Conservation (phyloP, 2,329 filamentous ascomycete species). For the Aspergillus fructus region DNA sequence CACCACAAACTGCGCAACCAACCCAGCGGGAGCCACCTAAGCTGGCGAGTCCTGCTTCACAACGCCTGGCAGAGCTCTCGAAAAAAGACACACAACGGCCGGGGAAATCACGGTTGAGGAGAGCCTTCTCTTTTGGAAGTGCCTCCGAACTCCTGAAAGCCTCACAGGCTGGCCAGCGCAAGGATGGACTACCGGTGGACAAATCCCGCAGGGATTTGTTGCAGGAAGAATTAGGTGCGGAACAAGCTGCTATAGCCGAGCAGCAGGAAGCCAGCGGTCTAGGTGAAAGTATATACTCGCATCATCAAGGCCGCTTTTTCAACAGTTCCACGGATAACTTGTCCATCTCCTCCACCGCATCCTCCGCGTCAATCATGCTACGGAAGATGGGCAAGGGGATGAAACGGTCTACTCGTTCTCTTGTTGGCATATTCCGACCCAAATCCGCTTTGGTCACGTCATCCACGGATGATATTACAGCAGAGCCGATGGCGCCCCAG, state of each 20-base stretch:
- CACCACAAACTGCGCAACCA: constrained; percentile 21
- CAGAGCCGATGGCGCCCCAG: constrained; percentile 71
- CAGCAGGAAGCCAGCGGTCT: constrained; percentile 91
- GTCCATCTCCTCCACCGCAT: constrained; percentile 50
- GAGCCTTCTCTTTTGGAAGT: constrained; percentile 96
- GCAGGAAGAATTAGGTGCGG: constrained; percentile 73
- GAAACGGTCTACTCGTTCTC: constrained; percentile 87
- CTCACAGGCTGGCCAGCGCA: constrained; percentile 54
- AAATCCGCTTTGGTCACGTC: constrained; percentile 83
- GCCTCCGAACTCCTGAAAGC: constrained; percentile 83
- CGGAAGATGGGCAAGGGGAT: constrained; percentile 99
- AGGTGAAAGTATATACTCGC: constrained; percentile 86
- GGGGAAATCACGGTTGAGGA: constrained; percentile 80
- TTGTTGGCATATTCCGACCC: constrained; percentile 91
- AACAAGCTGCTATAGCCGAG: constrained; percentile 87
- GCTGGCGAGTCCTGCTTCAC: constrained; percentile 67
- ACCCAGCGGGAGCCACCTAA: constrained; percentile 31
- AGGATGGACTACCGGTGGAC: constrained; percentile 46
- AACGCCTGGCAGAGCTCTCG: constrained; percentile 82
- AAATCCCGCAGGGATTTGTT: constrained; percentile 66
- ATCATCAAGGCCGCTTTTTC: constrained; percentile 76
- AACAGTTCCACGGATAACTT: constrained; percentile 91
- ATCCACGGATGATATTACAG: constrained; percentile 62
- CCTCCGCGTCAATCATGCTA: constrained; percentile 56
- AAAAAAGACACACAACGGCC: constrained; percentile 76